These are phyloP conservation scores for Cicer cuneatum DNA, from an alignment of 306 rosid genomes.

Conservation along the genomic window DNA sequence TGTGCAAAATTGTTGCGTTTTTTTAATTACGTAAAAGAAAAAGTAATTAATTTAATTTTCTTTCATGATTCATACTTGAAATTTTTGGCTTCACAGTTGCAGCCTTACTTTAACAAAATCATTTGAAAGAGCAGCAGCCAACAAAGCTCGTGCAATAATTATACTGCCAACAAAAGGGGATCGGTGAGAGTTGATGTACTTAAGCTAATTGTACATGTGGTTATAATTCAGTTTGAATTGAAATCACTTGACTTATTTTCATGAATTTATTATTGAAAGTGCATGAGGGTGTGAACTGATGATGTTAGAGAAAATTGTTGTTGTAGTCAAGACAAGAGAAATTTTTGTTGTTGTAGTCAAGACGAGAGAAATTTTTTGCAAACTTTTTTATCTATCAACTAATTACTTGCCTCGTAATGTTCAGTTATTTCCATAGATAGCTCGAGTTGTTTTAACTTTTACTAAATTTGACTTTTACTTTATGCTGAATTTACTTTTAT, in stretches of 20 bases:
- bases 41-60: constrained; percentile 22
- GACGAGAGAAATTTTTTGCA: not conserved
- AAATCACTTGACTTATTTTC: constrained; percentile 29
- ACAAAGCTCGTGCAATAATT: constrained; percentile 90
- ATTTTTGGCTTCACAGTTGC: constrained; percentile 71
- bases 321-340: not conserved
- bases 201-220: constrained; percentile 7
- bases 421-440: constrained; percentile 10
- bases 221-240: constrained; percentile 29
- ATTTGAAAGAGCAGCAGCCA: constrained; percentile 92
- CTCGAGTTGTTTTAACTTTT: constrained; percentile 27
- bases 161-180: constrained; percentile 91
- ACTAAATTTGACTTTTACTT: not conserved
- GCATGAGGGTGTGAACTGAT: not conserved
- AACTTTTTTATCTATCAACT: constrained; percentile 24
- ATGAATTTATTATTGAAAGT: constrained; percentile 30
- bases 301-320: constrained; percentile 13
- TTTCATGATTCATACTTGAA: constrained; percentile 49
- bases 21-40: constrained; percentile 6
- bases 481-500: constrained; percentile 35
- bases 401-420: constrained; percentile 7
- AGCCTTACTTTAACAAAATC: constrained; percentile 87
- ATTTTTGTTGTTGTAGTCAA: not conserved
- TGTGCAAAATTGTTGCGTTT: not conserved
- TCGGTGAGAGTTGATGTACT: constrained; percentile 62